Conservation (phyloP, 441 rosid species). For the Adansonia madagascariensis region DNA sequence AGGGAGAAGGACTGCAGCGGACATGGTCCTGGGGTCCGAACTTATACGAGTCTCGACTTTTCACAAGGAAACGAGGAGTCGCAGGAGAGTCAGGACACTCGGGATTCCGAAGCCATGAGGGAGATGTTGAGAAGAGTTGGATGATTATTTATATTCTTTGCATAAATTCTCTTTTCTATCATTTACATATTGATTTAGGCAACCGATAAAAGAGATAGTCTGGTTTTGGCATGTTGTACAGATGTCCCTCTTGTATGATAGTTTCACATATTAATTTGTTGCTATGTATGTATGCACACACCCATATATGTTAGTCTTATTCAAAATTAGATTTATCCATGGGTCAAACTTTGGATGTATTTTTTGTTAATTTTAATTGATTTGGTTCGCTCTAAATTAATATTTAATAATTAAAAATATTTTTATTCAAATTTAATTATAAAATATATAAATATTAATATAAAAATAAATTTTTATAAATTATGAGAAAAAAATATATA, state of each 20-base stretch:
- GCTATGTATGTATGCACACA: background rate
- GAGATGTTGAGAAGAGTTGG: conserved; percentile 39
- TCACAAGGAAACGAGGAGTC: conserved; percentile 56
- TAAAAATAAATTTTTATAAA: too few relatives aligned
- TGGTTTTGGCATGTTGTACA: too few relatives aligned
- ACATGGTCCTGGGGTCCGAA: conserved; percentile 56
- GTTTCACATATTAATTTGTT: background rate
- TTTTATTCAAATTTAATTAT: too few relatives aligned
- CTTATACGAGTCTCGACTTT: conserved; percentile 52
- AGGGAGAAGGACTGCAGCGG: conserved; percentile 48
- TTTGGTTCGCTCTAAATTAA: too few relatives aligned
- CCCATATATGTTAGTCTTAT: background rate
- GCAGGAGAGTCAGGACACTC: conserved; percentile 45
- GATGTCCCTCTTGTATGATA: background rate
- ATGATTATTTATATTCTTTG: background rate
- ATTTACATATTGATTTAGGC: background rate
- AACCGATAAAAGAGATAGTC: too few relatives aligned
- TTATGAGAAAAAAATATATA: too few relatives aligned
- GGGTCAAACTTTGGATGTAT: too few relatives aligned
- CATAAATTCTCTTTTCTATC: background rate
- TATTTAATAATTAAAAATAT: too few relatives aligned
- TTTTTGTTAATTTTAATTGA: too few relatives aligned
- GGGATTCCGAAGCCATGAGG: conserved; percentile 35
- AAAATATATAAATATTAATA: too few relatives aligned
- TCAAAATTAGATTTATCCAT: background rate